Evolutionary conservation across 192 early-diverging fungal genomes (phyloP).

Genomic region (Obelidium mucronatum): DNA sequence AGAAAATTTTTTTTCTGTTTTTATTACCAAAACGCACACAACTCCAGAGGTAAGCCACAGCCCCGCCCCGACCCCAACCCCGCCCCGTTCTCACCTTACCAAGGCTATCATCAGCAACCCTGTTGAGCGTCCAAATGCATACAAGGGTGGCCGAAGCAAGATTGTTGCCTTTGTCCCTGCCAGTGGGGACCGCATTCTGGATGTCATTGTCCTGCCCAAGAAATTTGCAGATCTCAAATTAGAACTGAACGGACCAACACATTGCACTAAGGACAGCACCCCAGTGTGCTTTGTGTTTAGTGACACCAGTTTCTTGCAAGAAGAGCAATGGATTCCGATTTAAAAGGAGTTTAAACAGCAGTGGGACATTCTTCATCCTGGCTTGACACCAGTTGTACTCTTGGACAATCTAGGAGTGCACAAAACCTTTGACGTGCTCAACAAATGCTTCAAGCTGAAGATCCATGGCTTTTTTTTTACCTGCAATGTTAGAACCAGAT

Average conservation of each 20-base stretch:
- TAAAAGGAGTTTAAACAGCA: background rate
- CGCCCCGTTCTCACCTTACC: too few relatives aligned
- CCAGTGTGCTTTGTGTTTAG: background rate
- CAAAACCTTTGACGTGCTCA: slow-evolving; percentile 2
- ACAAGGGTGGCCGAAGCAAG: background rate
- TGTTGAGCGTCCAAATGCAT: background rate
- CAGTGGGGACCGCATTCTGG: background rate
- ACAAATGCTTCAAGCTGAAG: background rate
- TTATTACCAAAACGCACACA: too few relatives aligned
- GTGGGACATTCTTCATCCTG: slow-evolving; percentile 12
- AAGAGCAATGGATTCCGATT: slow-evolving; percentile 9
- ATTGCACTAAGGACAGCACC: background rate
- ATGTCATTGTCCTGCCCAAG: background rate
- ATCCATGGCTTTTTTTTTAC: background rate
- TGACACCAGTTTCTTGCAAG: background rate
- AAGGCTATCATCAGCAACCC: too few relatives aligned
- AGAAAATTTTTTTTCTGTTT: too few relatives aligned
- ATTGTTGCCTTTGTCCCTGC: background rate
- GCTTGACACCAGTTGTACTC: background rate
- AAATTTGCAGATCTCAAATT: background rate
- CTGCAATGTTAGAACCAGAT: too few relatives aligned
- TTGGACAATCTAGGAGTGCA: slow-evolving; percentile 8
- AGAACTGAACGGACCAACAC: background rate
- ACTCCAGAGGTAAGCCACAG: too few relatives aligned
- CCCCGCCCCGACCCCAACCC: too few relatives aligned